Evolutionary conservation across 2,329 filamentous ascomycete genomes (phyloP).

Genomic region (Phialophora expanda): DNA sequence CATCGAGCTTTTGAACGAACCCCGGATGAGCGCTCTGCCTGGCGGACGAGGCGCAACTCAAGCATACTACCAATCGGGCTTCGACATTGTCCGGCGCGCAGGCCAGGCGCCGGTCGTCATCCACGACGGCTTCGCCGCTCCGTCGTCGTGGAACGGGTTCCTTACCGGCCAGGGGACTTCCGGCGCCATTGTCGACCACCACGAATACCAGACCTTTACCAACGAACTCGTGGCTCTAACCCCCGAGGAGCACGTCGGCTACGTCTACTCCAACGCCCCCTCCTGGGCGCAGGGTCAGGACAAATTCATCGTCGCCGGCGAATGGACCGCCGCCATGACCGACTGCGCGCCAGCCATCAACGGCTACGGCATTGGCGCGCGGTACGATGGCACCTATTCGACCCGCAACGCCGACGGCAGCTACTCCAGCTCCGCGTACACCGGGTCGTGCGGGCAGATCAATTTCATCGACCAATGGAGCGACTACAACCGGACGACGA

Average conservation of each 20-base stretch:
- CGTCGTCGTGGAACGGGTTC: conserved; percentile 66
- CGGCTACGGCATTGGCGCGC: conserved; percentile 63
- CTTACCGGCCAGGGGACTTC: conserved; percentile 54
- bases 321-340: conserved; percentile 72
- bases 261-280: conserved; percentile 61
- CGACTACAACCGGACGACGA: conserved; percentile 45
- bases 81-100: conserved; percentile 27
- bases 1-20: conserved; percentile 55
- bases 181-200: conserved; percentile 68
- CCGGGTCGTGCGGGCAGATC: conserved; percentile 62
- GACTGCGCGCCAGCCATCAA: conserved; percentile 61
- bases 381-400: conserved; percentile 55
- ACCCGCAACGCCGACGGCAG: conserved; percentile 46
- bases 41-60: conserved; percentile 53
- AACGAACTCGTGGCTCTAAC: conserved; percentile 56
- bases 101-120: conserved; percentile 54
- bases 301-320: conserved; percentile 71
- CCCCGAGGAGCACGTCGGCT: conserved; percentile 59
- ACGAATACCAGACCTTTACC: conserved; percentile 71
- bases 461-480: conserved; percentile 57
- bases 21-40: conserved; percentile 42
- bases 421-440: conserved; percentile 47
- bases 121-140: conserved; percentile 54
- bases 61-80: conserved; percentile 56
- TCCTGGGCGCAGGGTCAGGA: conserved; percentile 59